Base-by-base conservation (phyloP, 345 rosid species). In the Brassica cretica region DNA sequence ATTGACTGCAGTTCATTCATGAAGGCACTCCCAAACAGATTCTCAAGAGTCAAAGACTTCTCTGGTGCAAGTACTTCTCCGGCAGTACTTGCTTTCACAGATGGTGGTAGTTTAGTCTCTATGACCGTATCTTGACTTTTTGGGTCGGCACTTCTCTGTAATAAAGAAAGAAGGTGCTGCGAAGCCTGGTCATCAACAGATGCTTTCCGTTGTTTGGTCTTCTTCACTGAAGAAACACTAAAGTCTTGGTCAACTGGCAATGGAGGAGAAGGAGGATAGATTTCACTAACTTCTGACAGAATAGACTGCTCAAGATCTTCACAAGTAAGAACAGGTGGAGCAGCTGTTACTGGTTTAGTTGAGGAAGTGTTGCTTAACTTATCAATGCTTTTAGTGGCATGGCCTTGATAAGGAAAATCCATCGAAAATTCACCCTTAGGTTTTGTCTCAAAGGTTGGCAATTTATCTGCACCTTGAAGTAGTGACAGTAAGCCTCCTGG, bases 221-320 rank as follows among this genome's bases (percentile, higher is more conserved):
- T 87, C 18, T 9, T 72, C 59, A 68, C 68, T 53, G 84, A 84
- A 56, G 74, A 16, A 72, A 68, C 72, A 74, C 82, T 84, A 83
- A 68, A 78, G 49, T 73, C 84, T 76, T 68, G 82, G 49, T 61
- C 68, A 71, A 83, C 76, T 67, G 82, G 83, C 14, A 35, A 7
- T 35, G 8, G 9, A 35, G 60, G 84, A 27, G 67, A 83, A 56
- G 82, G 79, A n/a, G 84, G 81, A 79, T 81, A 75, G 68, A 71
- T 84, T 58, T 80, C 89, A 66, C 83, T 70, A 44, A 84, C 83
- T 88, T 85, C 96, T 25, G 93, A 91, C 77, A 95, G 77, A 80
- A 95, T 90, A 67, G 98, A 87, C 80, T 89, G 96, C 84, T 95
- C 99, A 74, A 95, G 98, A 84, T 95, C 99, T 87, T 91, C 99